Percentiles rank a stretch among this genome's conserved stretches.
Conservation (phyloP, 2,329 filamentous ascomycete species). For the Coniochaeta ligniaria region DNA sequence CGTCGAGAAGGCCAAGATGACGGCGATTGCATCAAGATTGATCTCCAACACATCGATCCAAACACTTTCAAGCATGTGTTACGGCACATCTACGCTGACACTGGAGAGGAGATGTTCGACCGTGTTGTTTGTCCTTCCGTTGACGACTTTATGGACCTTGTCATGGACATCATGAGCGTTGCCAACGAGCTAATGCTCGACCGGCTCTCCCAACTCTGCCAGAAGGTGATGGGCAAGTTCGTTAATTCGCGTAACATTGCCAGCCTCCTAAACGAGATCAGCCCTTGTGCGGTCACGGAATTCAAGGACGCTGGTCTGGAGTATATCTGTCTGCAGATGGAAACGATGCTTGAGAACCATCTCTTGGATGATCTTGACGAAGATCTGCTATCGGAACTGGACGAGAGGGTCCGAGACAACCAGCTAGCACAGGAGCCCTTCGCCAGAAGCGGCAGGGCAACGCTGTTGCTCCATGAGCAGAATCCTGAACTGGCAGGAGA, state of each 20-base stretch:
- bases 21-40: slow-evolving; percentile 54
- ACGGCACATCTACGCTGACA: slow-evolving; percentile 76
- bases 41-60: slow-evolving; percentile 73
- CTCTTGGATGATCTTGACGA: slow-evolving; percentile 80
- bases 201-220: slow-evolving; percentile 81
- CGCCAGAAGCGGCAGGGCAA: slow-evolving; percentile 66
- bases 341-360: slow-evolving; percentile 86
- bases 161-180: slow-evolving; percentile 82
- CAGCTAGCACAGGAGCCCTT: slow-evolving; percentile 74
- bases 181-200: slow-evolving; percentile 96
- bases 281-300: slow-evolving; percentile 71
- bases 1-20: slow-evolving; percentile 42
- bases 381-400: slow-evolving; percentile 73
- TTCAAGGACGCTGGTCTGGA: slow-evolving; percentile 87
- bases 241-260: slow-evolving; percentile 83
- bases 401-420: slow-evolving; percentile 72
- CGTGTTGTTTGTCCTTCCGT: slow-evolving; percentile 62
- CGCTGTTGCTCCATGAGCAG: slow-evolving; percentile 56
- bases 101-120: slow-evolving; percentile 75
- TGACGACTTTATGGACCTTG: slow-evolving; percentile 81
- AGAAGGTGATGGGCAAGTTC: slow-evolving; percentile 74
- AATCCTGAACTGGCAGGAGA: slow-evolving; percentile 57
- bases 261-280: slow-evolving; percentile 76
- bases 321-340: slow-evolving; percentile 86
- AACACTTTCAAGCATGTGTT: slow-evolving; percentile 73